Evolutionary conservation across 371 early-diverging fungal genomes (phyloP), one percentile per base, ranked within the genome.

Genomic region (Rhizopus sp.): DNA sequence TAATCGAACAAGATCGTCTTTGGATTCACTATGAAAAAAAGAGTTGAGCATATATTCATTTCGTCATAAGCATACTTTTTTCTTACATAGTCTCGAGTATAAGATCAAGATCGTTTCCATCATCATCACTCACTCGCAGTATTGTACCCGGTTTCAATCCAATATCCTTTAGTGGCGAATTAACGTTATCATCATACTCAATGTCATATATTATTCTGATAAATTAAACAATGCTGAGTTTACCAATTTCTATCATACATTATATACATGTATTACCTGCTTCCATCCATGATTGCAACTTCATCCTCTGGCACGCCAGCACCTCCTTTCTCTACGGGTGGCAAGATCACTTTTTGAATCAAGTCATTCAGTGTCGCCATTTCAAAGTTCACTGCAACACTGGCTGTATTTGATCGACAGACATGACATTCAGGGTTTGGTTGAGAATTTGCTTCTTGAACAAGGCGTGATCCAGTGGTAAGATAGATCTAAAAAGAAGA

Each of bases 151-250:
- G 68, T 13, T 64, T 69, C 29, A 93, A 54, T 6, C 81, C 77
- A 35, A 96, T 63, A 0, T 79, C 76, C 4, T 64, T 70, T 42
- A 97, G 69, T 0, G 88, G 62, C 42, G 60, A 65, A 0, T 70
- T 72, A 3, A 82, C 62, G 55, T 93, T 93, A 46, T 96, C 96
- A 29, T 94, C 94, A 57, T 89, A 92, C 42, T 97, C 98, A 10
- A 84, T 77, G 64, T 98, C 99, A 58, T 94, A 94, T 33, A 98
- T 65, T 29, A 94, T 68, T 58, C 91, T 87, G 62, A 56, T 7
- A 39, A 50, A 41, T 6, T 16, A 55, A 15, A 4, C 16, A 35
- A n/a, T 23, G 10, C 37, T 12, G 32, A 15, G 16, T 23, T 17
- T 23, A 33, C 2, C 46, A 45, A 15, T 16, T 41, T 41, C 41